Conservation (phyloP, 2,329 filamentous ascomycete genomes). For the Byssochlamys sp. region DNA sequence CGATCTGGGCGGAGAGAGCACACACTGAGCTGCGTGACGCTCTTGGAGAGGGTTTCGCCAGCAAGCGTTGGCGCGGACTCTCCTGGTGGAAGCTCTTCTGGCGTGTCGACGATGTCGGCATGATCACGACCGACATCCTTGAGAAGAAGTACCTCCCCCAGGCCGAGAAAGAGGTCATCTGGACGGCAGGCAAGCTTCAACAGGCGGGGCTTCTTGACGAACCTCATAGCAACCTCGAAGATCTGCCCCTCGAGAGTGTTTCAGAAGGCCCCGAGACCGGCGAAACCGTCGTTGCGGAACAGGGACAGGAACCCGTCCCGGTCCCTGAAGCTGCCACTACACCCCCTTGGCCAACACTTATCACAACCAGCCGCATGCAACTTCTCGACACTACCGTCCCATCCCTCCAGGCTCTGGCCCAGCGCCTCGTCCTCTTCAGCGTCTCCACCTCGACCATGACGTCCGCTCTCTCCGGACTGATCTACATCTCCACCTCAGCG, state of each 20-base stretch:
- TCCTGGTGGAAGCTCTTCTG: slow-evolving; percentile 94
- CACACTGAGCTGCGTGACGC: slow-evolving; percentile 75
- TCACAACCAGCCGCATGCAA: slow-evolving; percentile 59
- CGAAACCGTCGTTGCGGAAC: slow-evolving; percentile 7
- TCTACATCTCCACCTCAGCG: slow-evolving; percentile 43
- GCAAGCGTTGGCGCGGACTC: slow-evolving; percentile 67
- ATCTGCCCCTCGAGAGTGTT: slow-evolving; percentile 2
- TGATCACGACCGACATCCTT: slow-evolving; percentile 72
- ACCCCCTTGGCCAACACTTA: slow-evolving; percentile 62
- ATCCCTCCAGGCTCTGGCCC: slow-evolving; percentile 61
- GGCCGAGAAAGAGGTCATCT: slow-evolving; percentile 74
- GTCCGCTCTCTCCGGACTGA: slow-evolving; percentile 45
- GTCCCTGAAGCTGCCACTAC: background rate
- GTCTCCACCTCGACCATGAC: slow-evolving; percentile 61
- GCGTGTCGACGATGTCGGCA: slow-evolving; percentile 82
- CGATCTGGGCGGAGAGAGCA: slow-evolving; percentile 65
- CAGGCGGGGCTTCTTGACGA: slow-evolving; percentile 48
- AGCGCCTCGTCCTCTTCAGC: slow-evolving; percentile 65
- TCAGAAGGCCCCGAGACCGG: slow-evolving; percentile 3
- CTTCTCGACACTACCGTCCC: slow-evolving; percentile 59
- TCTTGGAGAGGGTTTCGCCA: slow-evolving; percentile 66
- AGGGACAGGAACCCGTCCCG: background rate
- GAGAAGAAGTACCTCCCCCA: slow-evolving; percentile 64
- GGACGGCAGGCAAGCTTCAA: slow-evolving; percentile 65
- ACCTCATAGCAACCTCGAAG: background rate